A percentile compares a stretch with the other conserved stretches of the same genome.
These are phyloP conservation scores for Ophiostoma sp. DNA, from an alignment of 2,329 filamentous ascomycete genomes.

Conservation along the genomic window DNA sequence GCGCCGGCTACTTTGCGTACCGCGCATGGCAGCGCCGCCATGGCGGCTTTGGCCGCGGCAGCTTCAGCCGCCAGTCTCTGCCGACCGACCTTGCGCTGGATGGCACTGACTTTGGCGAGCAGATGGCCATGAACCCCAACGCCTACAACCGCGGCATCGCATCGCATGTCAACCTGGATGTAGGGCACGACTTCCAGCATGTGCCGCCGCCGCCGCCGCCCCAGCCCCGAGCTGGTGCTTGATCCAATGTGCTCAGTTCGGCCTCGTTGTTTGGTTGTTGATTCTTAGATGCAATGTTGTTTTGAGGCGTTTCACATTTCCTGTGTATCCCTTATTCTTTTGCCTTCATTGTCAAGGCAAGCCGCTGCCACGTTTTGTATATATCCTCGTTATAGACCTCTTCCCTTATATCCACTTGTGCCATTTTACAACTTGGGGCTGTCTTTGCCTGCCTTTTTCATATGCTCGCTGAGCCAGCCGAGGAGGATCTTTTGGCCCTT, in stretches of 20 bases:
- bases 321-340: no score
- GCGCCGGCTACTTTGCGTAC: background rate
- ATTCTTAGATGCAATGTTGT: background rate
- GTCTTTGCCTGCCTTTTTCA: background rate
- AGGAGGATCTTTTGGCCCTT: constrained; percentile 18
- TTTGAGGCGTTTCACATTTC: background rate
- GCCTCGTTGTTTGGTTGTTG: background rate
- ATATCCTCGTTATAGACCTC: background rate
- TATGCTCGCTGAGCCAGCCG: constrained; percentile 23
- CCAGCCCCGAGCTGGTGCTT: background rate
- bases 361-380: background rate
- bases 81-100: background rate
- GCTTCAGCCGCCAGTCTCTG: background rate
- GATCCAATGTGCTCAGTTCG: background rate
- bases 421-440: background rate
- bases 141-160: background rate
- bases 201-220: background rate
- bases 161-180: background rate
- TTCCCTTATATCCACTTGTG: background rate
- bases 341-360: no score
- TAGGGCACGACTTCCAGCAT: background rate
- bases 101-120: background rate
- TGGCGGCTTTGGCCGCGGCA: background rate
- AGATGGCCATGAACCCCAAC: background rate
- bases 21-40: background rate